Base-by-base conservation (phyloP, 306 rosid genomes). In the Prunus mume region DNA sequence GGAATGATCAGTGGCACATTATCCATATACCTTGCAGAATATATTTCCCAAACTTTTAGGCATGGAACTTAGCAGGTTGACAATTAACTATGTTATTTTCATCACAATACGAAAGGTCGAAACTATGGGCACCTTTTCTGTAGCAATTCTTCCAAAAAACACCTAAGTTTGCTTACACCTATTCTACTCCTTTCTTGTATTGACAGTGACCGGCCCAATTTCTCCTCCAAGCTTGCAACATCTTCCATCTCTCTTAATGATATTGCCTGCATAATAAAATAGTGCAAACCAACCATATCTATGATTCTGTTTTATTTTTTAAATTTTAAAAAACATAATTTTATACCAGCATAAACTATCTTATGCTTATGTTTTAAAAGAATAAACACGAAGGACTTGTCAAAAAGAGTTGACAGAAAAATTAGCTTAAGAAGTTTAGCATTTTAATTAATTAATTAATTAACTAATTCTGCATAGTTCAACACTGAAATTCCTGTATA, bases 91-190 rank as follows among this genome's bases (percentile, higher is more conserved):
- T 41, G 24, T 54, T 28, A 17, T 22, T 9, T 6, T 63, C 62
- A 75, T 2, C 43, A 72, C 15, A 64, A 28, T 54, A 65, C 27
- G 32, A 52, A 62, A 65, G 57, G 51, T 27, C 22, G 12, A 49
- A 32, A 73, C 43, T 9, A 60, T 14, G 8, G 27, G 47, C 60
- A 92, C 98, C 97, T 92, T 80, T 95, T 89, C 83, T 89, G 93
- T 12, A 95, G 91, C 82, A 95, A 61, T 81, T 92, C 97, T 87
- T 95, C 98, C 83, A 92, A 75, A 81, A 92, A 95, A 14, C 69
- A 68, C 83, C 92, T 88, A 71, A 95, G 96, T 84, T 89, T 90
- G 92, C 97, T 90, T 66, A 95, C 93, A 72, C 98, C 97, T 83
- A 92, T 95, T 79, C 97, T 90, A 80, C 89, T 91, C 81, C 87